Evolutionary conservation across 2,329 filamentous ascomycete genomes (phyloP), one percentile per base, ranked within the genome.

Genomic region (Pseudogymnoascus sp.): DNA sequence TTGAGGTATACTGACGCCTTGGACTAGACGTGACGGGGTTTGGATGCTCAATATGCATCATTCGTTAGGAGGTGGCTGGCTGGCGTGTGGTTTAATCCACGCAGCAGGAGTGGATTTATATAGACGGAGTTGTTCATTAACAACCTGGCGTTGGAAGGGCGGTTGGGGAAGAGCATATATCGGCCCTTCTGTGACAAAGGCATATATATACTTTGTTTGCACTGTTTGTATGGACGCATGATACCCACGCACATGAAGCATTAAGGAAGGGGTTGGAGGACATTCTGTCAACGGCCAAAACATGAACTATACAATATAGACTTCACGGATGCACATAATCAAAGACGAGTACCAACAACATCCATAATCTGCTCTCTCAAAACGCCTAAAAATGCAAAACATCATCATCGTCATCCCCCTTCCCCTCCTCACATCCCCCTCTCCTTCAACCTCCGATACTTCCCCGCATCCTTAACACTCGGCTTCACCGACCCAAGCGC

Each of bases 391-490:
- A n/a, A 30, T 50, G 41, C 41, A 50, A 11, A 47, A 47, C 41
- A 25, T 22, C 22, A 25, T 25, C 20, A 47, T 47, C 41, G 18
- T 50, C 41, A 50, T 50, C 22, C 22, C 41, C 22, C 12, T 14
- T 0, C 5, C 39, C 20, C 22, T 6, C 41, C 34, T 14, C 59
- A 72, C 70, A 73, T 71, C 4, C 71, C 71, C 54, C 71, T 70
- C 61, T 71, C 70, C 64, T 72, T 72, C 62, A 73, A 63, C 58
- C 67, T 67, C 50, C 67, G 58, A 65, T 73, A 73, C 62, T 72
- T 73, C 47, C 64, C 65, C 20, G 66, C 70, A 67, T 73, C 70
- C 62, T 71, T 73, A 22, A 73, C 71, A 67, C 71, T 73, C 20
- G 70, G 65, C 59, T 65, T 70, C 5, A 72, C 68, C 62, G 65